Conservation (phyloP, 2,329 filamentous ascomycete genomes). For the Passalora sequoiae region DNA sequence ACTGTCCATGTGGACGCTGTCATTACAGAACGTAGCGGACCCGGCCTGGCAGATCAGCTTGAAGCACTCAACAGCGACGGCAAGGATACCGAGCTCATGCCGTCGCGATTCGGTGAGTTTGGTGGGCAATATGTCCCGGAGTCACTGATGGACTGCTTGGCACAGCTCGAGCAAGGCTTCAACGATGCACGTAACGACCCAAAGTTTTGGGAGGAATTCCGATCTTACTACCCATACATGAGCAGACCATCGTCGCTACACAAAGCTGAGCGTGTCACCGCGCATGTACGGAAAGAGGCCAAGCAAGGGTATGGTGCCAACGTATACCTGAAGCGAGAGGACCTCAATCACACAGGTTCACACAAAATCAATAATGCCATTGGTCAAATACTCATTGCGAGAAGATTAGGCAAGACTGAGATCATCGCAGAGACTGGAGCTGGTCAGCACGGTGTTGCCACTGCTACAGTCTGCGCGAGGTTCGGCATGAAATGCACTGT, state of each 20-base stretch:
- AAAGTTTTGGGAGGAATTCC: constrained; percentile 94
- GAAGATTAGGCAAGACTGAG: constrained; percentile 83
- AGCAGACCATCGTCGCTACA: constrained; percentile 89
- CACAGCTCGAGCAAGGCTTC: constrained; percentile 86
- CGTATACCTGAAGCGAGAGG: constrained; percentile 97
- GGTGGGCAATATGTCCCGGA: constrained; percentile 97
- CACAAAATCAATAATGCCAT: constrained; percentile 99
- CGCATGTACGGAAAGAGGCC: constrained; percentile 38
- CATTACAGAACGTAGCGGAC: constrained; percentile 56
- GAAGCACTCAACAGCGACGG: constrained; percentile 68
- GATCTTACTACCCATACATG: constrained; percentile 96
- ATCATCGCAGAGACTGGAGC: constrained; percentile 98
- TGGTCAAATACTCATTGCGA: constrained; percentile 83
- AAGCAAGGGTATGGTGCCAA: constrained; percentile 72
- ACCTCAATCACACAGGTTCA: constrained; percentile 93
- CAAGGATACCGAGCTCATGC: constrained; percentile 53
- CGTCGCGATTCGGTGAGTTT: constrained; percentile 88
- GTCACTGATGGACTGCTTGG: constrained; percentile 93
- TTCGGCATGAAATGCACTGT: constrained; percentile 98
- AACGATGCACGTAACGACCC: constrained; percentile 80
- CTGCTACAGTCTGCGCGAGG: constrained; percentile 94
- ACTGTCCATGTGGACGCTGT: constrained; percentile 62
- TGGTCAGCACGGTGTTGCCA: constrained; percentile 95
- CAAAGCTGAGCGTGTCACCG: constrained; percentile 78
- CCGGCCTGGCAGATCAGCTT: constrained; percentile 74